Base-by-base conservation (phyloP, 1,139 yeast genomes). In the Kodamaea ohmeri region DNA sequence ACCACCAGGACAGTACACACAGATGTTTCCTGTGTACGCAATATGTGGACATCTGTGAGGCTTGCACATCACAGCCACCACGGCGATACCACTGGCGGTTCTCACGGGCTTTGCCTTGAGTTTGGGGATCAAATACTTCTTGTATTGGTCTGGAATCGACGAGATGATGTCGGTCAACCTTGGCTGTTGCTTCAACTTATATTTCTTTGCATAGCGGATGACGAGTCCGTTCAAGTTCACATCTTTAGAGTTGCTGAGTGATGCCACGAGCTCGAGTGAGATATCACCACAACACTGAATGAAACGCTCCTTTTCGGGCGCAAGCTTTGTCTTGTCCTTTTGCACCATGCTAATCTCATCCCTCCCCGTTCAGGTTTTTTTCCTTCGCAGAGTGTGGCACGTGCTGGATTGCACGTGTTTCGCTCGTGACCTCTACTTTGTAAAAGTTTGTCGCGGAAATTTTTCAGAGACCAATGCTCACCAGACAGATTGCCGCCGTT, bases 11-110 rank as follows among this genome's bases (percentile, higher is more conserved):
- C 99, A 92, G 60, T 92, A 92, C 12, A 92, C 98, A 71, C 99
- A 92, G 46, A 92, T 92, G 56, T 92, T 92, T 44, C 99, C 99
- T 0, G 99, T 92, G 60, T 92, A 94, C 22, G 98, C 97, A 55
- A 92, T 94, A 61, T 92, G 99, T 22, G 99, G 99, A 65, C 99
- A 92, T 67, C 99, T 76, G 62, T 92, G 98, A 3, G 98, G 98
- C 61, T 92, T 94, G 67, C 97, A 92, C 97, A 94, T 92, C 25
- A 94, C 97, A 0, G 98, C 98, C 36, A 92, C 98, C 16, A 92
- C 98, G 5, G 98, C 98, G 43, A 92, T 94, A 55, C 92, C 99
- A 8, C 96, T 86, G 0, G 99, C 99, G 0, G 99, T 94, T 61
- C 99, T 77, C 35, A 92, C 97, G 0, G 99, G 99, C 61, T 92